Evolutionary conservation across 2,329 filamentous ascomycete genomes (phyloP).

Genomic region (Fusarium solani-melongenae): DNA sequence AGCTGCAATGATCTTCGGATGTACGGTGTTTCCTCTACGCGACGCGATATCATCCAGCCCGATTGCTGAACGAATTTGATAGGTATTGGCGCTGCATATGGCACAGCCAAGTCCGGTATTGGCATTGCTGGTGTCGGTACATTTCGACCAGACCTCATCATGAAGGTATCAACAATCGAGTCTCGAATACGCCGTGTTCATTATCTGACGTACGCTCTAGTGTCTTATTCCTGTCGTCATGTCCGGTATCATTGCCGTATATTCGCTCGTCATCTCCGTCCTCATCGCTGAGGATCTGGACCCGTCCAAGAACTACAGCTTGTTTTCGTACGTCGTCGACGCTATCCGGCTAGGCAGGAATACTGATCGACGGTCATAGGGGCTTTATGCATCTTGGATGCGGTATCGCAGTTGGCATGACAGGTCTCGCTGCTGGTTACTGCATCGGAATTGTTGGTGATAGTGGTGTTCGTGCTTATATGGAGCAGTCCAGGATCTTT

Average conservation of each 20-base stretch:
- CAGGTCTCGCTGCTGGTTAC: conserved; percentile 93
- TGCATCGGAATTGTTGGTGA: conserved; percentile 97
- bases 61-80: conserved; percentile 42
- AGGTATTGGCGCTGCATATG: conserved; percentile 82
- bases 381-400: conserved; percentile 95
- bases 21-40: conserved; percentile 60
- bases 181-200: not conserved
- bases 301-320: conserved; percentile 78
- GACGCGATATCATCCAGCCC: conserved; percentile 16
- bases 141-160: conserved; percentile 87
- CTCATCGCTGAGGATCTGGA: conserved; percentile 92
- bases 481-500: conserved; percentile 95
- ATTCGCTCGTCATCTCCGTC: conserved; percentile 95
- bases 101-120: conserved; percentile 88
- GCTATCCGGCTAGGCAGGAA: not conserved
- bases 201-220: conserved; percentile 55
- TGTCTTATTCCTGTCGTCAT: conserved; percentile 92
- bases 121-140: conserved; percentile 88
- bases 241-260: conserved; percentile 99
- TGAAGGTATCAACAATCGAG: conserved; percentile 73
- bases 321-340: conserved; percentile 76
- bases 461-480: conserved; percentile 91
- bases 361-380: conserved; percentile 54
- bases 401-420: conserved; percentile 90
- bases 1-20: conserved; percentile 85